Evolutionary conservation across 345 rosid species (phyloP), one percentile per base, ranked within the genome.

Genomic region (Eucalyptus sideroxylon): DNA sequence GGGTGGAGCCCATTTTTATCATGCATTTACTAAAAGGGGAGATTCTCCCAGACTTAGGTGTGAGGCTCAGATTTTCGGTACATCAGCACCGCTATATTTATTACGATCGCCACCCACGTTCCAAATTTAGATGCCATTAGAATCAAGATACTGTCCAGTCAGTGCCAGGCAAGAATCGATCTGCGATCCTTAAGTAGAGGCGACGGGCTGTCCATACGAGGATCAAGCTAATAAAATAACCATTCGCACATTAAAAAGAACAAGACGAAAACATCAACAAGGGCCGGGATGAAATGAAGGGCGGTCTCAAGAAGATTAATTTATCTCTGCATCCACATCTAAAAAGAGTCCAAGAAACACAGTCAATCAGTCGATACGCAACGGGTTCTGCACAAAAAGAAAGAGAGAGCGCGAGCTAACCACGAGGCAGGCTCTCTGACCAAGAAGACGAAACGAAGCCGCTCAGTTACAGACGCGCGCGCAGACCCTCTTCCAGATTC

Each of bases 31-130:
- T 44, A 56, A 26, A 89, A 77, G 80, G 87, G 87, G 59, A 67
- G 89, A 53, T 69, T 87, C 92, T 94, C 94, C 91, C 47, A 92
- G 91, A 94, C 93, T 91, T 91, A 92, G 94, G 90, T 34, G 93
- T 90, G 92, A 90, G 94, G 94, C 77, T 37, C 89, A 88, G 88
- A 89, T 86, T 80, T 88, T 80, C 47, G 72, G 40, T 72, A 77
- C 55, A 55, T 67, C 87, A 83, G 44, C 82, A 87, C 40, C 69
- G 83, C 85, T 77, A 12, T 77, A 77, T 77, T 40, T 77, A 21
- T 77, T 77, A 44, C 47, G 15, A 77, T 77, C 85, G 13, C 85
- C 85, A 40, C 47, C 24, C 85, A 40, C 85, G 85, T 77, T 77
- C 85, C 85, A 77, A 77, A 77, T 77, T 77, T 77, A 77, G 85